Percentiles rank a stretch among this genome's conserved stretches.
Conservation (phyloP, 805 yeast species). For the Saturnispora diversa region DNA sequence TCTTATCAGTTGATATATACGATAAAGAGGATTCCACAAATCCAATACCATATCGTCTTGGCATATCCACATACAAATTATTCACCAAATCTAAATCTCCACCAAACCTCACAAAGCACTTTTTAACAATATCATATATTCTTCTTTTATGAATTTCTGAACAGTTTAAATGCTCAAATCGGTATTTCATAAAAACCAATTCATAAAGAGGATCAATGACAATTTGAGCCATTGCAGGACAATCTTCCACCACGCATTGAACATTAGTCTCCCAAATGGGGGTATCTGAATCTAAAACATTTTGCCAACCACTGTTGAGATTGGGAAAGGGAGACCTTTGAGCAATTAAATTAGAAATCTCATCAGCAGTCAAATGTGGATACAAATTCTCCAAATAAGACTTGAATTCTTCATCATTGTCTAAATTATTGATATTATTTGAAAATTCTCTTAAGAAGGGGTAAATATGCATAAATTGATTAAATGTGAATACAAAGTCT, state of each 20-base stretch:
- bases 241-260: slow-evolving; percentile 5
- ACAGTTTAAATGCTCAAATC: slow-evolving; percentile 11
- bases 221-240: slow-evolving; percentile 12
- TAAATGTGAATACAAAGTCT: slow-evolving; percentile 10
- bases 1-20: background rate
- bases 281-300: background rate
- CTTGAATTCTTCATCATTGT: too few species aligned
- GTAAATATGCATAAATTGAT: slow-evolving; percentile 12
- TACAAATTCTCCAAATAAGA: background rate
- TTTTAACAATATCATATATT: slow-evolving; percentile 13
- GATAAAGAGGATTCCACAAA: slow-evolving; percentile 10
- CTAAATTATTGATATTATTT: background rate
- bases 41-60: slow-evolving; percentile 13
- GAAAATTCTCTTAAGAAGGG: slow-evolving; percentile 10
- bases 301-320: background rate
- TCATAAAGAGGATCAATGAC: slow-evolving; percentile 12
- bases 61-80: slow-evolving; percentile 10
- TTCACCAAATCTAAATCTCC: slow-evolving; percentile 12
- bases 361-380: background rate
- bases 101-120: slow-evolving; percentile 10
- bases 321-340: background rate
- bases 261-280: slow-evolving; percentile 7
- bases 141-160: slow-evolving; percentile 10
- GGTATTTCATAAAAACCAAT: slow-evolving; percentile 7
- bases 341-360: background rate